phyloP scores from a whole-genome alignment of 2,329 filamentous ascomycete species.

The Apiospora pterosperma region DNA sequence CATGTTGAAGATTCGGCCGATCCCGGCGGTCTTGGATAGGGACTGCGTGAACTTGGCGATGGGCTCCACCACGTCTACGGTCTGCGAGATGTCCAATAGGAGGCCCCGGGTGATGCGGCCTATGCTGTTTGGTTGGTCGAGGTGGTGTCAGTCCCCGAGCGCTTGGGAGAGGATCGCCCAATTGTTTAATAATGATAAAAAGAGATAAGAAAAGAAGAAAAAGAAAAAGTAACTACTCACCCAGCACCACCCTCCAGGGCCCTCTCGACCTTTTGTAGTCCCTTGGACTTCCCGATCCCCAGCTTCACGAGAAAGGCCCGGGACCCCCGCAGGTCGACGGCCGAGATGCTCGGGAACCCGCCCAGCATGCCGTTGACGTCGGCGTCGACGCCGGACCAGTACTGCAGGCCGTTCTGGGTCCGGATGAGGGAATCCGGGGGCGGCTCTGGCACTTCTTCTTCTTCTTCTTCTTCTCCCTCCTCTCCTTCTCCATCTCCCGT shows the following conservation, averaged over 20 bases:
- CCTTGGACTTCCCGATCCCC: conserved; percentile 38
- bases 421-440: conserved; percentile 20
- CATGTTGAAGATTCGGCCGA: conserved; percentile 63
- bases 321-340: conserved; percentile 68
- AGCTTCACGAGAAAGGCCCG: conserved; percentile 70
- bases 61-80: conserved; percentile 83
- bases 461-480: neutral
- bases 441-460: neutral
- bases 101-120: conserved; percentile 79
- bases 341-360: conserved; percentile 61
- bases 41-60: conserved; percentile 73
- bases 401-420: conserved; percentile 33
- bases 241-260: conserved; percentile 40
- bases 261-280: conserved; percentile 23
- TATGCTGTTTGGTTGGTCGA: conserved; percentile 51
- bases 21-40: conserved; percentile 54
- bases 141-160: neutral
- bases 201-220: neutral
- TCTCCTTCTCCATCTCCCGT: neutral
- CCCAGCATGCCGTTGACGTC: conserved; percentile 74
- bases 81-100: conserved; percentile 62
- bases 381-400: conserved; percentile 45
- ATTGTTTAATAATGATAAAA: too few species aligned
- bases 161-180: neutral
- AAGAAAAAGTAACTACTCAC: conserved; percentile 22